Base-by-base conservation (phyloP, 371 early-diverging fungal species). In the Blakeslea trispora region DNA sequence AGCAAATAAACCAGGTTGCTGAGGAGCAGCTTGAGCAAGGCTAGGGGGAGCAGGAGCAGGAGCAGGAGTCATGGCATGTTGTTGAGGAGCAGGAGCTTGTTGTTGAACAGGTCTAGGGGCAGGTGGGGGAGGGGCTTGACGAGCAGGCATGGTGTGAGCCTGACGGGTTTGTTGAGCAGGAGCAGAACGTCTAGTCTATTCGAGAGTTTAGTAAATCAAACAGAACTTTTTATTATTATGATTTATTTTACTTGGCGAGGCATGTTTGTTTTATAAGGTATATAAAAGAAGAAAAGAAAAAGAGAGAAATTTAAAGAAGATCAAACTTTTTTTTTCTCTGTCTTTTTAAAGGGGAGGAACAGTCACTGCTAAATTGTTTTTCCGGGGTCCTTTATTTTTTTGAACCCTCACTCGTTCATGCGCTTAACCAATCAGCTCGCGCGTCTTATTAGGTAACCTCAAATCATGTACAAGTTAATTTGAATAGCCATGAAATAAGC, bases 1-100 rank as follows among this genome's bases (percentile, higher is more conserved):
- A 44, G 88, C 91, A 69, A 94, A 89, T 46, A 95, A 63, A 50
- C 95, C 84, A 47, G 83, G 86, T 54, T 79, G 81, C 67, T 84
- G 79, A 63, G 81, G 83, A 57, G 75, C 78, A 59, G 82, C 75
- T 46, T 82, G 79, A 47, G 78, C 75, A 51, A 78, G 44, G 17
- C 67, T 57, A 22, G 73, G 69, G 42, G 71, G 77, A 32, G 74
- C 72, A 69, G 74, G 64, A 1, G 78, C 64, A 45, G 83, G 71
- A 40, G 76, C 69, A 24, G 79, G 58, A 41, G 71, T 69, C 58
- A 71, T 72, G 52, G 74, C 65, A 47, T 68, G 62, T 18, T 75
- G 66, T 43, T 74, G 75, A 40, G 69, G 63, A 53, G 74, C 55
- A 52, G 73, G 67, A 50, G 65, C 44, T 44, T 48, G 61, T 63